Percentiles rank a stretch among this genome's conserved stretches.
Conservation (phyloP, 352 stramenopile species). For the Stephanocyclus meneghinianus region DNA sequence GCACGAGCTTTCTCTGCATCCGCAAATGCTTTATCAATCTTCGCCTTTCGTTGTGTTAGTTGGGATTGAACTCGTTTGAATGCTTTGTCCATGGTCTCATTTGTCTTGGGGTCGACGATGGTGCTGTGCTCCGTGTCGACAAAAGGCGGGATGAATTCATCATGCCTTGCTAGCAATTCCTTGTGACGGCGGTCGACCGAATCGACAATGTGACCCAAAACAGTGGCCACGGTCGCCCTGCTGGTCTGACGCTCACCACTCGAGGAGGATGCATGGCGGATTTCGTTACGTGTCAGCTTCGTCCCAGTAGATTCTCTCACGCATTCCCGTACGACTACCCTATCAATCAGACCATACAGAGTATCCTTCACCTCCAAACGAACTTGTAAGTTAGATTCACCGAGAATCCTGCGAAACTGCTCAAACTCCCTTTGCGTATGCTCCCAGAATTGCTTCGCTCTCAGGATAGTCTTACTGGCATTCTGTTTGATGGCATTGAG, state of each 20-base stretch:
- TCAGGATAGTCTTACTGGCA: not conserved
- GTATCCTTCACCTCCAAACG: slow-evolving; percentile 18
- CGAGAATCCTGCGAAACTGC: slow-evolving; percentile 37
- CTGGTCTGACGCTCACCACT: slow-evolving; percentile 4
- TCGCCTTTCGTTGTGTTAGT: not conserved
- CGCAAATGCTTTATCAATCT: slow-evolving; percentile 9
- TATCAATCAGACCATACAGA: slow-evolving; percentile 28
- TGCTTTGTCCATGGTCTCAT: slow-evolving; percentile 54
- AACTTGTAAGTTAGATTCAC: slow-evolving; percentile 11
- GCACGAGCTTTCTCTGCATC: slow-evolving; percentile 15
- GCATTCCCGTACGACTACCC: slow-evolving; percentile 19
- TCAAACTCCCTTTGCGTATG: slow-evolving; percentile 31
- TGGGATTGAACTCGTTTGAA: slow-evolving; percentile 10
- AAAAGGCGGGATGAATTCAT: slow-evolving; percentile 53
- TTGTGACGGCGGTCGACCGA: slow-evolving; percentile 31
- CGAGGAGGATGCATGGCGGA: slow-evolving; percentile 13
- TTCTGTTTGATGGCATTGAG: not conserved
- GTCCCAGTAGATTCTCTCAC: slow-evolving; percentile 5
- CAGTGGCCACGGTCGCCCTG: slow-evolving; percentile 21
- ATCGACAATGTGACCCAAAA: slow-evolving; percentile 38
- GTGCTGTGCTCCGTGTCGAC: slow-evolving; percentile 29
- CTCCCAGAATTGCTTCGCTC: slow-evolving; percentile 24
- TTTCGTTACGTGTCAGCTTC: not conserved
- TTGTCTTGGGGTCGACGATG: slow-evolving; percentile 30
- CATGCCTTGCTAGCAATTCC: slow-evolving; percentile 21